Evolutionary conservation across 345 rosid species (phyloP), one percentile per base, ranked within the genome.

Genomic region (Hibiscus syriacus): DNA sequence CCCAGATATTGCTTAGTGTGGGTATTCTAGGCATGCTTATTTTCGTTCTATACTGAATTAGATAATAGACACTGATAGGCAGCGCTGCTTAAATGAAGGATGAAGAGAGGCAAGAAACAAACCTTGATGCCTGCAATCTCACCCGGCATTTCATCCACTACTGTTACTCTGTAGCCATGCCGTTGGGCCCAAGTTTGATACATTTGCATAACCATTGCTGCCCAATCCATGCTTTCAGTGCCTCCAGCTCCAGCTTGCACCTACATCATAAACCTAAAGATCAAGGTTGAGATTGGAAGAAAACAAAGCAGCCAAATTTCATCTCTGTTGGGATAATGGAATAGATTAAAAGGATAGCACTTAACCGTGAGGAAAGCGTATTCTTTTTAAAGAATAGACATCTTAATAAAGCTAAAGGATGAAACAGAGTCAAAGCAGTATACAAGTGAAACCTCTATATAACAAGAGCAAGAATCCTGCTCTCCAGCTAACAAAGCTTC

Each of bases 211-310:
- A 94, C 92, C 96, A 91, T 94, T 32, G 89, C 75, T 30, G 97
- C 99, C 96, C 97, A 94, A 79, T 94, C 97, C 79, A 86, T 94
- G 83, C 99, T 89, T 77, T 94, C 99, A 14, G 99, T 94, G 72
- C 99, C 97, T 32, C 99, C 99, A 22, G 95, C 97, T 74, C 99
- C 97, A 48, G 95, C 96, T 81, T 94, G 99, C 48, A 94, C 97
- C 99, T 91, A 72, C 26, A 57, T 63, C 58, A 76, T 59, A 55
- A 36, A 43, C 63, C 52, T 60, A 41, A 50, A 54, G 1, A 64
- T 55, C 55, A 53, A 73, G 45, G 39, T 64, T 53, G 13, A 69
- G 29, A 70, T 53, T 43, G 12, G 43, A 30, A 54, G 26, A 60
- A 59, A 32, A 36, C 0, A 32, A 2, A 61, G 23, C n/a, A 52